These are phyloP conservation scores for Agaricus subrufescens DNA, from an alignment of 768 basidiomycete genomes.

Conservation along the genomic window DNA sequence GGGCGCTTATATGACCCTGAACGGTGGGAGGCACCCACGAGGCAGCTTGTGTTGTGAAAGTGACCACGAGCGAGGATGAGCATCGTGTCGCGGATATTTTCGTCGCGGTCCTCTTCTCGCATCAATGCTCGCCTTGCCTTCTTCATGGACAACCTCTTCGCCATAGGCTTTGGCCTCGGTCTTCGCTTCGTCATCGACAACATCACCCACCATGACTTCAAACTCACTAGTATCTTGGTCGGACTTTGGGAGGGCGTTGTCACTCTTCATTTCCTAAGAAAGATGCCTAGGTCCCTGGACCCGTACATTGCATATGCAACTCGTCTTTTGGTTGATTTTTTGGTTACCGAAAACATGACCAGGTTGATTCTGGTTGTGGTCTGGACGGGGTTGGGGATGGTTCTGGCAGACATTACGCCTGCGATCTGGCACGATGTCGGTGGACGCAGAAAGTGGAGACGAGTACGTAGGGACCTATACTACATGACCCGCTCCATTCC, in stretches of 20 bases:
- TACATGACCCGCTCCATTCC: slow-evolving; percentile 20
- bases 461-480: slow-evolving; percentile 36
- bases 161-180: slow-evolving; percentile 63
- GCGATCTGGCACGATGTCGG: slow-evolving; percentile 36
- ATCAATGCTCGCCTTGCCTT: slow-evolving; percentile 29
- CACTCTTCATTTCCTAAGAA: slow-evolving; percentile 65
- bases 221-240: slow-evolving; percentile 58
- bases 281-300: slow-evolving; percentile 60
- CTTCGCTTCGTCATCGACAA: slow-evolving; percentile 59
- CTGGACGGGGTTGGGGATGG: slow-evolving; percentile 38
- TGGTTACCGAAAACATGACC: slow-evolving; percentile 49
- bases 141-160: slow-evolving; percentile 65
- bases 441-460: slow-evolving; percentile 32
- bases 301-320: slow-evolving; percentile 66
- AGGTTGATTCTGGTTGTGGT: slow-evolving; percentile 34
- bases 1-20: neutral
- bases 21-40: neutral
- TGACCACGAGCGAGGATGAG: slow-evolving; percentile 17
- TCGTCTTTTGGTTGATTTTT: slow-evolving; percentile 68
- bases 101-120: slow-evolving; percentile 27
- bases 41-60: neutral
- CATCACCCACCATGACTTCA: slow-evolving; percentile 44
- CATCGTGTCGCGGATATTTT: slow-evolving; percentile 30
- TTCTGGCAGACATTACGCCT: slow-evolving; percentile 36
- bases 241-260: slow-evolving; percentile 80